phyloP scores from a whole-genome alignment of 768 basidiomycete genomes.

The Porpolomopsis calyptriformis region DNA sequence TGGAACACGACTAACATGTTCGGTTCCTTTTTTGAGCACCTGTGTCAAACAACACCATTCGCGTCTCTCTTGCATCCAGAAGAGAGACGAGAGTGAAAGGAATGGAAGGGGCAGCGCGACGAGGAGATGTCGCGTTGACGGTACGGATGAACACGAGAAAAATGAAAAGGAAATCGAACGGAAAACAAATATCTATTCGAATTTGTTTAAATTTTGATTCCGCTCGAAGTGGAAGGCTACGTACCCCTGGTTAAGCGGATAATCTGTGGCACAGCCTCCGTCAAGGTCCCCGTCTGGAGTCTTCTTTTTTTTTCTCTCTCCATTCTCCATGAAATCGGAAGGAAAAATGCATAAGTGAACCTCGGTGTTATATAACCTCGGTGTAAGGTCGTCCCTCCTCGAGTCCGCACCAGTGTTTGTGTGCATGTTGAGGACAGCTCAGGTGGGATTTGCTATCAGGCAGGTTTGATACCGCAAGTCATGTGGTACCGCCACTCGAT shows the following conservation, averaged over 20 bases:
- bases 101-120: slow-evolving; percentile 4
- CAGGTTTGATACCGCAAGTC: too few relatives aligned
- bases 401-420: too few relatives aligned
- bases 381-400: too few relatives aligned
- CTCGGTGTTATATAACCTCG: too few relatives aligned
- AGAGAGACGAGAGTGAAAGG: background rate
- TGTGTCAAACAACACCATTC: slow-evolving; percentile 2
- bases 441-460: too few relatives aligned
- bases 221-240: background rate
- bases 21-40: background rate
- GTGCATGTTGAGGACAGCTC: too few relatives aligned
- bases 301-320: background rate
- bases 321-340: background rate
- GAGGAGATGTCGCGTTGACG: background rate
- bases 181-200: background rate
- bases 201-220: slow-evolving; percentile 1
- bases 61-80: background rate
- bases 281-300: slow-evolving; percentile 5
- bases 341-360: background rate
- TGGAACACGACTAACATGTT: slow-evolving; percentile 17
- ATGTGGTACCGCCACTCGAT: too few relatives aligned
- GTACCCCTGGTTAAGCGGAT: background rate
- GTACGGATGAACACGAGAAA: background rate
- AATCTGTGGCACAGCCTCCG: background rate
- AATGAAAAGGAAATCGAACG: background rate